These are phyloP conservation scores for Lupinus albus DNA, from an alignment of 306 rosid genomes.

Conservation along the genomic window DNA sequence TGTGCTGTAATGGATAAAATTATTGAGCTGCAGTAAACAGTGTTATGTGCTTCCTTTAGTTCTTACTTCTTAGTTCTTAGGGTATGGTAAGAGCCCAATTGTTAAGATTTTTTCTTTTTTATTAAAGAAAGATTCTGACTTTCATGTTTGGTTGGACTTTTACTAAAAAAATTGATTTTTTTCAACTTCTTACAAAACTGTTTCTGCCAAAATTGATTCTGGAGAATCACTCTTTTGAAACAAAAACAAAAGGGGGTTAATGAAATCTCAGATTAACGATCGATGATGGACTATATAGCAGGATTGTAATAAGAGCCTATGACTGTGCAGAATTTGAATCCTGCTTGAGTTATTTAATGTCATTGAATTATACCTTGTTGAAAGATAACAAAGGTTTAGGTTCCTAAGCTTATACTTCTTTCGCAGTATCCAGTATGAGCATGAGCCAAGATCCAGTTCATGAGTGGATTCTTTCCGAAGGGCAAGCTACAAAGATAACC, in stretches of 20 bases:
- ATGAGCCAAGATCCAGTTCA: slow-evolving; percentile 83
- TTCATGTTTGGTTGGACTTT: no score
- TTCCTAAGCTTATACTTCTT: slow-evolving; percentile 34
- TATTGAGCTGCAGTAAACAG: background rate
- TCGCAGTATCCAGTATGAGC: slow-evolving; percentile 68
- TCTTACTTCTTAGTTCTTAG: background rate
- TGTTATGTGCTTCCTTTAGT: background rate
- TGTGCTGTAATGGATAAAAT: background rate
- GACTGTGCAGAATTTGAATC: slow-evolving; percentile 9
- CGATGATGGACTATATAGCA: background rate
- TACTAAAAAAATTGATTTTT: no score
- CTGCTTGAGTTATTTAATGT: slow-evolving; percentile 26
- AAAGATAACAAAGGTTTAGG: background rate
- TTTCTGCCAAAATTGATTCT: no score
- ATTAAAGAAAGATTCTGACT: no score
- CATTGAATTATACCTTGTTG: slow-evolving; percentile 9
- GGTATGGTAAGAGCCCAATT: background rate
- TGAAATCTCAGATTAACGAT: slow-evolving; percentile 3
- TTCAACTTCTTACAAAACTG: no score
- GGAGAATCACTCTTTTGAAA: no score
- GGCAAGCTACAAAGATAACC: slow-evolving; percentile 75
- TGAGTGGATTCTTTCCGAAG: slow-evolving; percentile 87
- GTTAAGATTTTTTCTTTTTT: no score
- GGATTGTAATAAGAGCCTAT: background rate
- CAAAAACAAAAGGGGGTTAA: background rate